phyloP scores from a whole-genome alignment of 495 filamentous ascomycete species.

The Neurospora discreta region DNA sequence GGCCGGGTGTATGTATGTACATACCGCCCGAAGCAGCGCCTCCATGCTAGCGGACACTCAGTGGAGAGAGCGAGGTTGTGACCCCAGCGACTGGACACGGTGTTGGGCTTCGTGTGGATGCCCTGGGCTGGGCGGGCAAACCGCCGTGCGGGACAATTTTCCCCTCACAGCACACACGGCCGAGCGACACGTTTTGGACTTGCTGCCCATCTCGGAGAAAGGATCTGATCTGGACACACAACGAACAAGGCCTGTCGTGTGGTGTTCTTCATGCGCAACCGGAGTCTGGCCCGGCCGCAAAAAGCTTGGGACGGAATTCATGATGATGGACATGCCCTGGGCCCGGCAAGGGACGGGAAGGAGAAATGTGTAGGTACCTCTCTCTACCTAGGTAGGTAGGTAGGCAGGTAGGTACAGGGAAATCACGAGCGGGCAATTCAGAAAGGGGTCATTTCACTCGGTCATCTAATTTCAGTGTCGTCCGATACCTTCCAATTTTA shows the following conservation, averaged over 20 bases:
- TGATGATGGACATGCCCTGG: not conserved
- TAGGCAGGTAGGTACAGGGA: too few relatives aligned
- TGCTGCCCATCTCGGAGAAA: not conserved
- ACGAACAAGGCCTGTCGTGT: not conserved
- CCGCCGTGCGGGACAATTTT: not conserved
- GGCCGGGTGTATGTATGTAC: too few relatives aligned
- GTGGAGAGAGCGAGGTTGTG: not conserved
- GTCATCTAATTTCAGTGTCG: not conserved
- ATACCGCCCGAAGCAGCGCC: not conserved
- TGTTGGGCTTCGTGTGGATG: too few relatives aligned
- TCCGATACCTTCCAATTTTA: not conserved
- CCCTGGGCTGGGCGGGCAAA: not conserved
- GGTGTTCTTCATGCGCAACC: not conserved
- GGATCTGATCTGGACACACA: not conserved
- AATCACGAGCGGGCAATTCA: too few relatives aligned
- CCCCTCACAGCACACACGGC: not conserved
- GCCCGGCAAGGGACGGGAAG: not conserved
- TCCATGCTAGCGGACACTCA: not conserved
- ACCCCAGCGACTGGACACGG: not conserved
- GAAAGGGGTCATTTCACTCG: not conserved
- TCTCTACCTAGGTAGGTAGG: too few relatives aligned
- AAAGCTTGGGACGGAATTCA: not conserved
- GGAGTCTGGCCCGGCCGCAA: not conserved
- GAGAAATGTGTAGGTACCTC: not conserved
- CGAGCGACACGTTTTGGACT: not conserved